phyloP scores from a whole-genome alignment of 2,329 filamentous ascomycete genomes.

The Neophaeococcomyces aloes region DNA sequence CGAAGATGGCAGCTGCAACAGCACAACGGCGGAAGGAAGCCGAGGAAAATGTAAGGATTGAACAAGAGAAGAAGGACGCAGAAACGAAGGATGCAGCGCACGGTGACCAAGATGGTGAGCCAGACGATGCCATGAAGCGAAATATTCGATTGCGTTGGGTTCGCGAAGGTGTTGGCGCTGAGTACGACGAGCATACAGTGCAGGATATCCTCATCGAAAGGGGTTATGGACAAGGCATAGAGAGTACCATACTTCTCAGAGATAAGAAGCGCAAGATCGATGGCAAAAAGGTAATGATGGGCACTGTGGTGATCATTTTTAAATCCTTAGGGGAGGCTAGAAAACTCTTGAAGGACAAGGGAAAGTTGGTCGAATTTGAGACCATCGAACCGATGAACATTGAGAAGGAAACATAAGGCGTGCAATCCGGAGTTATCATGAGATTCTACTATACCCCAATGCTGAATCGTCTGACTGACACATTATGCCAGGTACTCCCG shows the following conservation, averaged over 20 bases:
- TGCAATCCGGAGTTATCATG: too few species aligned
- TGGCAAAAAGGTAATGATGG: conserved; percentile 42
- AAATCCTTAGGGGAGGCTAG: conserved; percentile 37
- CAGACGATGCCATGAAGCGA: conserved; percentile 37
- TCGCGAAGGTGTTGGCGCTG: conserved; percentile 36
- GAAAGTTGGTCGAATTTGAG: conserved; percentile 41
- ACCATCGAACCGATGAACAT: conserved; percentile 46
- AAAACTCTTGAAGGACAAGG: conserved; percentile 17
- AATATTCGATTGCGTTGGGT: conserved; percentile 49
- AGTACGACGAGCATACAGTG: conserved; percentile 40
- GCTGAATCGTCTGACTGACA: too few species aligned
- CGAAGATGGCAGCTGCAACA: conserved; percentile 40
- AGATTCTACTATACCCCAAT: background rate
- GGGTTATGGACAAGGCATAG: conserved; percentile 43
- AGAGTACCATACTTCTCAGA: conserved; percentile 44
- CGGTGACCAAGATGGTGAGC: conserved; percentile 30
- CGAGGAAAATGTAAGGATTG: conserved; percentile 33
- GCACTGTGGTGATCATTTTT: conserved; percentile 47
- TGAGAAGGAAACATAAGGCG: conserved; percentile 28
- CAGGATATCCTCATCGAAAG: conserved; percentile 34
- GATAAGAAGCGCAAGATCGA: conserved; percentile 41
- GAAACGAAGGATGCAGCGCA: conserved; percentile 20
- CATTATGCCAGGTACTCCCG: too few species aligned
- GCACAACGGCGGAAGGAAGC: conserved; percentile 34
- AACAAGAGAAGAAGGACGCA: conserved; percentile 32